A percentile compares a stretch with the other conserved stretches of the same genome.
Conservation (phyloP, 1,139 yeast species). For the Nakaseomyces bracarensis region DNA sequence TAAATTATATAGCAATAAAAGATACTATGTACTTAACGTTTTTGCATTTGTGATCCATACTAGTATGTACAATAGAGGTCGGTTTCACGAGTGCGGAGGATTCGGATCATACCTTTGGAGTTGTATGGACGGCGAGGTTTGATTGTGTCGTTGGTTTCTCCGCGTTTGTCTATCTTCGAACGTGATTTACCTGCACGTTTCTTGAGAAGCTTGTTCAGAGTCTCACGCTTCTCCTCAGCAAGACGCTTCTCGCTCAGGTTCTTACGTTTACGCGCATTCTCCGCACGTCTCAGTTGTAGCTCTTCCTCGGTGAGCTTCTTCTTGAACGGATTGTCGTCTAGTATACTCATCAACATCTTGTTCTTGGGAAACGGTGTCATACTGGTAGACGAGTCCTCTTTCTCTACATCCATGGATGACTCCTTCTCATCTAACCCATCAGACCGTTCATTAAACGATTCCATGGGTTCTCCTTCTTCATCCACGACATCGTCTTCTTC, state of each 20-base stretch:
- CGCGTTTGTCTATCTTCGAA: conserved; percentile 25
- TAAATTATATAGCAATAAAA: too few species aligned
- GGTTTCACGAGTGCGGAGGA: conserved; percentile 14
- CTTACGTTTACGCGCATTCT: conserved; percentile 79
- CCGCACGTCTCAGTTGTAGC: conserved; percentile 71
- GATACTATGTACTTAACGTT: too few species aligned
- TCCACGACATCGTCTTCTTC: conserved; percentile 10
- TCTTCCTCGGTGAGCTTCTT: conserved; percentile 67
- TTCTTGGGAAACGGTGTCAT: conserved; percentile 6
- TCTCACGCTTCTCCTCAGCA: conserved; percentile 90
- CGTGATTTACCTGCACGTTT: conserved; percentile 70
- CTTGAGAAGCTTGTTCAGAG: conserved; percentile 74
- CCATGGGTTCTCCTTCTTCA: conserved; percentile 10
- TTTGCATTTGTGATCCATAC: background rate
- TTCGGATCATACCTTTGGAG: conserved; percentile 22
- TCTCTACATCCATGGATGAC: conserved; percentile 11
- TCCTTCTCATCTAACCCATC: too few species aligned
- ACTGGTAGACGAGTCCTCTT: too few species aligned
- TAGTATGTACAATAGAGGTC: conserved; percentile 15
- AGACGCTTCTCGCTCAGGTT: conserved; percentile 74
- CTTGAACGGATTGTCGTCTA: conserved; percentile 24
- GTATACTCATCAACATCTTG: conserved; percentile 22
- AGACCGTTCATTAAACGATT: too few species aligned
- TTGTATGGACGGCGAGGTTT: conserved; percentile 32
- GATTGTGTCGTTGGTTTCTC: conserved; percentile 23